Evolutionary conservation across 495 filamentous ascomycete genomes (phyloP), one percentile per base, ranked within the genome.

Genomic region (Penicillium atrosanguineum): DNA sequence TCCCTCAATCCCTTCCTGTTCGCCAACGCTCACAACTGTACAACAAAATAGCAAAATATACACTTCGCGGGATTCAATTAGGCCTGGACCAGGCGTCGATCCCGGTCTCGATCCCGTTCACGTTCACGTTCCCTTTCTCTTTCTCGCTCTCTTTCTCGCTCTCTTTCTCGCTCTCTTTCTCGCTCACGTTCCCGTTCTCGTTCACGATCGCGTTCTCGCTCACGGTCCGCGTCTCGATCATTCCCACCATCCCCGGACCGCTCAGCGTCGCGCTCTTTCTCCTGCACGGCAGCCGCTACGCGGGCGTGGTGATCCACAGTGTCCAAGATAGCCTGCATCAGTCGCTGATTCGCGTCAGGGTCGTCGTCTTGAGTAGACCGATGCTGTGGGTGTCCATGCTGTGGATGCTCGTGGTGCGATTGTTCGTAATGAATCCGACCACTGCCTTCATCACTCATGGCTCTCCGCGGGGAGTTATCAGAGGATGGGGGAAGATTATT

Each of bases 291-390:
- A 8, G 72, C 65, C 1, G 73, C 63, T 25, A 68, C 68, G 7
- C 69, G 66, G 7, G 65, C 53, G 45, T 74, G 74, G 44, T 75
- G 74, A 46, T 76, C 72, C 1, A 75, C 71, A 3, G 75, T 78
- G 44, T 78, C 75, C 9, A 70, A 48, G 29, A 78, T 78, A 18
- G 75, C 75, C 59, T 76, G 75, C 69, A 74, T 74, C 39, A 78
- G 47, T n/a, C 72, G 62, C 50, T 73, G 70, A 44, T 73, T 75
- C 45, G 74, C 74, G 56, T 73, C 73, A 1, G 72, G 69, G 23
- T 68, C 75, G 15, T 76, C 72, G n/a, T 78, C 73, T n/a, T 73
- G 63, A 2, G 60, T 34, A 34, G 48, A 36, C 25, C 51, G 36
- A 44, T 41, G 16, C 54, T 16, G 38, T 40, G 61, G 43, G 48